These are phyloP conservation scores for Russula ochroleuca DNA, from an alignment of 768 basidiomycete genomes.

Conservation along the genomic window DNA sequence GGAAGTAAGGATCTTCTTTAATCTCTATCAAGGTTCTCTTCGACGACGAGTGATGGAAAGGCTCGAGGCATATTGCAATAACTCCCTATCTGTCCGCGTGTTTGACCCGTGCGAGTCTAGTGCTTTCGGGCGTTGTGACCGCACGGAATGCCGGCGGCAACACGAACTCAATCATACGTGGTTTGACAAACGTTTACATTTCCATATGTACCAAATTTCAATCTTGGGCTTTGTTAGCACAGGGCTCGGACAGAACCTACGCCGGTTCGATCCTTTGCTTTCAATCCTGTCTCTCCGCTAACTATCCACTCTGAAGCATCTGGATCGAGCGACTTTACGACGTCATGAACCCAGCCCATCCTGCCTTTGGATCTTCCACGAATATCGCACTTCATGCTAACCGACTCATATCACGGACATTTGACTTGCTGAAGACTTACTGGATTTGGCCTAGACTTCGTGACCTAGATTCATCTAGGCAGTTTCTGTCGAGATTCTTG, in stretches of 20 bases:
- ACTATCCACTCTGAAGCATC: constrained; percentile 6
- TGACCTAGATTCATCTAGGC: not conserved
- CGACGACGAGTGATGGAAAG: constrained; percentile 8
- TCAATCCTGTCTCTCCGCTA: not conserved
- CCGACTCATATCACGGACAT: not conserved
- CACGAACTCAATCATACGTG: constrained; percentile 15
- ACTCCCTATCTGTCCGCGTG: constrained; percentile 4
- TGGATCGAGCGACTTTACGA: constrained; percentile 26
- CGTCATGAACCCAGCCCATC: constrained; percentile 14
- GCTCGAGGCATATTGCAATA: constrained; percentile 10
- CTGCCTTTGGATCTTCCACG: constrained; percentile 14
- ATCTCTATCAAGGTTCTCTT: constrained; percentile 3
- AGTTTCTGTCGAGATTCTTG: constrained; percentile 15
- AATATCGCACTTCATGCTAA: constrained; percentile 1
- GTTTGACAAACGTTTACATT: constrained; percentile 19
- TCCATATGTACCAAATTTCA: constrained; percentile 20
- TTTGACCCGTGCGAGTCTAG: constrained; percentile 21
- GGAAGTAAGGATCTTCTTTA: constrained; percentile 5
- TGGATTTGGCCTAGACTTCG: constrained; percentile 21
- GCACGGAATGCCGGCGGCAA: constrained; percentile 4
- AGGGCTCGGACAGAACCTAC: not conserved
- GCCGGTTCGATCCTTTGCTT: constrained; percentile 2
- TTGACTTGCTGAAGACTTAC: constrained; percentile 8
- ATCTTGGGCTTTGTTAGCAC: constrained; percentile 1
- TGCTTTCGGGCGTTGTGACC: constrained; percentile 14